A percentile compares a stretch with the other conserved stretches of the same genome.
These are phyloP conservation scores for Apiospora koreana DNA, from an alignment of 2,329 filamentous ascomycete species.

Conservation along the genomic window DNA sequence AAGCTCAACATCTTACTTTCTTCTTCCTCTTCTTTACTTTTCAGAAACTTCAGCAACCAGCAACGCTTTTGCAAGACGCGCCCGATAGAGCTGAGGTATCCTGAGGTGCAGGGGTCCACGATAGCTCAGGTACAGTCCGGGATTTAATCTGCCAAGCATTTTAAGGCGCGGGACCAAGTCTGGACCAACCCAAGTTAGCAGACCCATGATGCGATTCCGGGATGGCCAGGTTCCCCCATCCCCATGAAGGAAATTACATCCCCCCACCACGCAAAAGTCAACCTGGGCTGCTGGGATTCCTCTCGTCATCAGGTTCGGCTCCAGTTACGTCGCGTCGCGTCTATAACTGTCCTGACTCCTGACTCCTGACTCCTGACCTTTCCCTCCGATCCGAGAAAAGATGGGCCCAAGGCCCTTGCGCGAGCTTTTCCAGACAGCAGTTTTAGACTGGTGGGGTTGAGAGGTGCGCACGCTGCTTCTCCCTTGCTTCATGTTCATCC, in stretches of 20 bases:
- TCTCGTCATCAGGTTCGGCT: background rate
- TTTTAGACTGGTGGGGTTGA: background rate
- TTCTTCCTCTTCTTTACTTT: background rate
- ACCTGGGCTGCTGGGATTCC: background rate
- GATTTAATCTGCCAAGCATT: background rate
- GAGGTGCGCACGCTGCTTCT: background rate
- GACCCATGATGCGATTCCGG: conserved; percentile 1
- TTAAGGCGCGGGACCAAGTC: background rate
- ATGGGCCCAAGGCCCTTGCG: background rate
- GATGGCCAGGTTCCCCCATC: background rate
- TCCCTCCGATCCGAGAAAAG: background rate
- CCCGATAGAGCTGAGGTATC: too few relatives aligned
- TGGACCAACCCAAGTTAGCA: background rate
- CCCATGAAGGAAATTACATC: conserved; percentile 4
- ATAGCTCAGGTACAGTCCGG: background rate
- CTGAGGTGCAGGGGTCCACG: background rate
- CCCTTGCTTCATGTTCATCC: background rate
- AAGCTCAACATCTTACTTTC: background rate
- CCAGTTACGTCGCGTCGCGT: background rate
- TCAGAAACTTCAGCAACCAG: background rate
- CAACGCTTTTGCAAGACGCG: background rate
- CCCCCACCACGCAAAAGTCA: background rate
- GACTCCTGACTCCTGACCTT: too few relatives aligned
- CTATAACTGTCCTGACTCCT: too few relatives aligned
- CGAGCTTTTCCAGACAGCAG: background rate